Percentiles rank a stretch among this genome's conserved stretches.
phyloP scores from a whole-genome alignment of 2,329 filamentous ascomycete species.

The Immersiporthe knoxdaviesiana region DNA sequence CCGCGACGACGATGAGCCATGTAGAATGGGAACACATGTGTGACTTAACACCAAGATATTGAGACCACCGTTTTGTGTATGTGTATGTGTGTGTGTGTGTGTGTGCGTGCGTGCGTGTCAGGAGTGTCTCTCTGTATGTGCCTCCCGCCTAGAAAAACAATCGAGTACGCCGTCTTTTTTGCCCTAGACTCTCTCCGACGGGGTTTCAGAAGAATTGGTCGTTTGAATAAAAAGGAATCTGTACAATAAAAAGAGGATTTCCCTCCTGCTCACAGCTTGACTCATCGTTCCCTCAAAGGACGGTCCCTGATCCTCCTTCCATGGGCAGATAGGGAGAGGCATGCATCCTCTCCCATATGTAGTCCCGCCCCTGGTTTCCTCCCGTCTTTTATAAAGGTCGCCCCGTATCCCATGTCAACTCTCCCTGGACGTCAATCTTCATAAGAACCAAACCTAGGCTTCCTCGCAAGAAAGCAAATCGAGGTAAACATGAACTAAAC shows the following conservation, averaged over 20 bases:
- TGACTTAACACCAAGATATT: constrained; percentile 27
- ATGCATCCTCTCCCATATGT: background rate
- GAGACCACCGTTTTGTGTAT: constrained; percentile 16
- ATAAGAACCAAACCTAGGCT: constrained; percentile 6
- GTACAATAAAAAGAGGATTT: constrained; percentile 19
- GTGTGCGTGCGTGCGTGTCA: constrained; percentile 6
- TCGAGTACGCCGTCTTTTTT: constrained; percentile 28
- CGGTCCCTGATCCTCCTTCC: background rate
- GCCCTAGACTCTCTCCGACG: constrained; percentile 24
- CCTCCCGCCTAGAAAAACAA: constrained; percentile 27
- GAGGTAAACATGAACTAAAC: background rate
- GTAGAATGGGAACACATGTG: background rate
- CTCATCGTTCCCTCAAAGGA: background rate
- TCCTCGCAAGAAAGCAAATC: background rate
- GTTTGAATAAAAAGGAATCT: constrained; percentile 26
- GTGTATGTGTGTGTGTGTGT: constrained; percentile 12
- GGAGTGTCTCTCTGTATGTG: background rate
- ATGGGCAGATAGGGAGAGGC: background rate
- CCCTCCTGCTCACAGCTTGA: constrained; percentile 4
- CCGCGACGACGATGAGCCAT: no score
- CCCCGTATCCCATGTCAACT: background rate
- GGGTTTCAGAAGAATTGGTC: constrained; percentile 22
- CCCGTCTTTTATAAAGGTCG: constrained; percentile 7
- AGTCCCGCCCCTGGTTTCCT: background rate
- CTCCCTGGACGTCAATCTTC: constrained; percentile 4